Conservation (phyloP, 2,329 filamentous ascomycete genomes). For the Xylaria sp. region DNA sequence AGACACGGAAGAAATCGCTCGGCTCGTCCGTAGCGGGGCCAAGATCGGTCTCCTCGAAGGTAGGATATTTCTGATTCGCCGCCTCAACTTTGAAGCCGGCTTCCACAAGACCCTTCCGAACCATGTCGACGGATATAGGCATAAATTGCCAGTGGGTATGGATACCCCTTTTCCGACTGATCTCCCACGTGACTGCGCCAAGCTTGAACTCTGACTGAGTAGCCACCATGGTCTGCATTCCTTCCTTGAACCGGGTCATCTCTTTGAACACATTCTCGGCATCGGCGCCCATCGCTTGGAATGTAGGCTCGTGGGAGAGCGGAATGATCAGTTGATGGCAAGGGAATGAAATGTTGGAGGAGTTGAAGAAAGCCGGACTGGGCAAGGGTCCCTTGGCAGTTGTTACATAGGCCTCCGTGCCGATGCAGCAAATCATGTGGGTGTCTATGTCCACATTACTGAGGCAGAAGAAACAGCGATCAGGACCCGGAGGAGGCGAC, state of each 20-base stretch:
- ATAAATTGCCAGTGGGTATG: slow-evolving; percentile 94
- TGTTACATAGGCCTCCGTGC: slow-evolving; percentile 80
- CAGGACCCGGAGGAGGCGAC: slow-evolving; percentile 59
- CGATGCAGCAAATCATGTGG: slow-evolving; percentile 87
- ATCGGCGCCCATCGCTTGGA: slow-evolving; percentile 59
- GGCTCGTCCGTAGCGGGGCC: slow-evolving; percentile 45
- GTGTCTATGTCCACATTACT: slow-evolving; percentile 77
- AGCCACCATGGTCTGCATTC: slow-evolving; percentile 76
- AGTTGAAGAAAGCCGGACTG: slow-evolving; percentile 59
- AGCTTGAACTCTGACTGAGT: slow-evolving; percentile 52
- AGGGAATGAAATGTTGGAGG: slow-evolving; percentile 65
- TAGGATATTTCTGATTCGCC: slow-evolving; percentile 60
- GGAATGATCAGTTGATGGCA: slow-evolving; percentile 90
- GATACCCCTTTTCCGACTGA: slow-evolving; percentile 73
- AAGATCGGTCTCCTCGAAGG: slow-evolving; percentile 45
- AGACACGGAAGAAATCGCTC: slow-evolving; percentile 73
- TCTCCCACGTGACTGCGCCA: slow-evolving; percentile 87
- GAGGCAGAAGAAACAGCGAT: slow-evolving; percentile 91
- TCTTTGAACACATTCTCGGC: slow-evolving; percentile 63
- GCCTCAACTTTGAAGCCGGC: slow-evolving; percentile 85
- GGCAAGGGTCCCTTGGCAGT: slow-evolving; percentile 88
- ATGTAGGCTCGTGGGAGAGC: slow-evolving; percentile 71
- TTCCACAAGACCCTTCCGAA: slow-evolving; percentile 71
- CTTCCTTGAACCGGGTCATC: slow-evolving; percentile 74
- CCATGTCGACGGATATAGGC: slow-evolving; percentile 63